Conservation (phyloP, 2,329 filamentous ascomycete species). For the Trematosphaeria pertusa region DNA sequence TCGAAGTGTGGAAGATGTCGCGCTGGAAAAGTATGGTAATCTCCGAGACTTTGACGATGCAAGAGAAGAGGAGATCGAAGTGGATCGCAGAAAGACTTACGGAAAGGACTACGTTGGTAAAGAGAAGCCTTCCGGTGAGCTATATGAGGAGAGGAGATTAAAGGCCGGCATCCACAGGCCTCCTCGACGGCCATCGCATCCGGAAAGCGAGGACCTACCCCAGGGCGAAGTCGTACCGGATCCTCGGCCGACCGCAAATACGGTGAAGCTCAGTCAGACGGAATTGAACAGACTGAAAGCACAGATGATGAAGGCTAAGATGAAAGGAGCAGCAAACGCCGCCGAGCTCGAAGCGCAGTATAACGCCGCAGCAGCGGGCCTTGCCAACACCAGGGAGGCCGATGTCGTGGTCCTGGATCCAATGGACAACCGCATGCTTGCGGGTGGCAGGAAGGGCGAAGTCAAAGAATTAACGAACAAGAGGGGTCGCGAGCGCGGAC, state of each 20-base stretch:
- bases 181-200: conserved; percentile 26
- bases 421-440: conserved; percentile 89
- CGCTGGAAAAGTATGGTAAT: conserved; percentile 80
- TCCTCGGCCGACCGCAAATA: conserved; percentile 55
- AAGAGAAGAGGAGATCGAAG: conserved; percentile 88
- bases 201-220: conserved; percentile 39
- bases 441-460: conserved; percentile 75
- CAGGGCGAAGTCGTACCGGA: conserved; percentile 68
- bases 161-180: conserved; percentile 60
- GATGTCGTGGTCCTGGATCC: conserved; percentile 81
- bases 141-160: conserved; percentile 78
- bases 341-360: conserved; percentile 83
- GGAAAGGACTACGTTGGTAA: conserved; percentile 85
- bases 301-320: conserved; percentile 93
- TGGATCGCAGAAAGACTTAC: conserved; percentile 83
- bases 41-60: conserved; percentile 89
- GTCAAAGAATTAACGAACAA: conserved; percentile 80
- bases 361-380: conserved; percentile 73
- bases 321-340: conserved; percentile 78
- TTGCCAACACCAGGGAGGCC: conserved; percentile 63
- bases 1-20: conserved; percentile 79
- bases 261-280: conserved; percentile 72
- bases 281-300: conserved; percentile 88
- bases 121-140: conserved; percentile 84
- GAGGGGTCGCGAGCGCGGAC: conserved; percentile 81